Base-by-base conservation (phyloP, 2,329 filamentous ascomycete genomes). In the Meredithiella fracta region DNA sequence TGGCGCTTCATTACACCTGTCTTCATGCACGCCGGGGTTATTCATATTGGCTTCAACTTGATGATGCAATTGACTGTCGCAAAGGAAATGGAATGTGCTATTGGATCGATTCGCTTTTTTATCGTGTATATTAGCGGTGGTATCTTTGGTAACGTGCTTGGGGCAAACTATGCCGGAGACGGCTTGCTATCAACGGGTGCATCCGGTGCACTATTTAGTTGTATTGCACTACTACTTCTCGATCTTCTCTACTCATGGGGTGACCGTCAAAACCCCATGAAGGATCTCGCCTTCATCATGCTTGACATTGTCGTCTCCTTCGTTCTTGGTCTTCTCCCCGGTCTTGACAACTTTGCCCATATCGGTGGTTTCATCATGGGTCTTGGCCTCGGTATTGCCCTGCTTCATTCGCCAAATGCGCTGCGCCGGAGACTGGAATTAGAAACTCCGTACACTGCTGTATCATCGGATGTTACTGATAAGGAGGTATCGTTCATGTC, bases 331-430 rank as follows among this genome's bases (percentile, higher is more conserved):
- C 76, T 98, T 3, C 76, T 98, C 1, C 92, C 92, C 0, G 91
- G 90, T 7, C 71, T 98, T 50, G 92, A 98, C 73, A 98, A 98
- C 68, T 98, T 97, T 68, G 86, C 87, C 15, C 92, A 98, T 62
- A 96, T 98, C 60, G 92, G 92, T 55, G 92, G 92, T 1, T 96
- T 97, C 67, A 70, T 94, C 53, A 94, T 94, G 81, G 92, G 92
- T 1, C 71, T 98, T 5, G 84, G 83, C 0, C 78, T 96, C 1
- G 92, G 92, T 11, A 75, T 97, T 53, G 94, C 83, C 60, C 75
- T 98, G 26, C 73, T 98, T 59, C 89, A 91, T 65, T 96, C 90
- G 2, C 92, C 92, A 1, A 86, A 89, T 60, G 75, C 81, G 1
- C 74, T 96, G 20, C 80, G 89, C 34, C 75, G 82, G 58, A 80